These are phyloP conservation scores for Populus alba DNA, from an alignment of 345 rosid genomes.

Conservation along the genomic window DNA sequence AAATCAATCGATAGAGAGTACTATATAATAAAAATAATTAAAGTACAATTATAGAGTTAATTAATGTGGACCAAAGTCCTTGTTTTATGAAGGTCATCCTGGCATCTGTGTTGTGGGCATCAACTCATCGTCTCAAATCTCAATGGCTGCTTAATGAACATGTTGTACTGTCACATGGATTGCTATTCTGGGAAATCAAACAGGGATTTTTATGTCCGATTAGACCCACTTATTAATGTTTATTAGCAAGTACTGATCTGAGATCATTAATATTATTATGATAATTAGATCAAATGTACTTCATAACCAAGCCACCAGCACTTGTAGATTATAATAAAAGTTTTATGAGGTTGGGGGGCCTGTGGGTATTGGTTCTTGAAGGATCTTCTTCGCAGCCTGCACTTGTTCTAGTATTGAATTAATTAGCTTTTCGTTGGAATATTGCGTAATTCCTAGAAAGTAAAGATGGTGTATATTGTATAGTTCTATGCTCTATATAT, in stretches of 20 bases:
- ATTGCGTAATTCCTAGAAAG: neutral
- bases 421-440: neutral
- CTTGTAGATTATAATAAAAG: neutral
- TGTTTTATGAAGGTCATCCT: neutral
- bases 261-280: too few species aligned
- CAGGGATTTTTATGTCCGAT: too few species aligned
- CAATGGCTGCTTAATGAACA: too few species aligned
- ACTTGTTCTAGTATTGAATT: neutral
- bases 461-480: neutral
- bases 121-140: too few species aligned
- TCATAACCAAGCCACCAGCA: neutral
- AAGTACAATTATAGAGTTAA: neutral
- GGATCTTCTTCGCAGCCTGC: constrained; percentile 7
- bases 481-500: neutral
- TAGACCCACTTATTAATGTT: too few species aligned
- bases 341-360: neutral
- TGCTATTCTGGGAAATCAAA: too few species aligned
- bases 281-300: too few species aligned
- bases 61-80: neutral
- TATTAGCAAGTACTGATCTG: too few species aligned
- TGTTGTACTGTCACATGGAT: too few species aligned
- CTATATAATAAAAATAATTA: too few species aligned
- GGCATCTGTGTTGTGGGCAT: too few species aligned
- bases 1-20: neutral
- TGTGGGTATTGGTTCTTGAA: neutral